Percentiles rank a stretch among this genome's conserved stretches.
Conservation (phyloP, 1,284 basidiomycete species). For the Coniophora puteana region DNA sequence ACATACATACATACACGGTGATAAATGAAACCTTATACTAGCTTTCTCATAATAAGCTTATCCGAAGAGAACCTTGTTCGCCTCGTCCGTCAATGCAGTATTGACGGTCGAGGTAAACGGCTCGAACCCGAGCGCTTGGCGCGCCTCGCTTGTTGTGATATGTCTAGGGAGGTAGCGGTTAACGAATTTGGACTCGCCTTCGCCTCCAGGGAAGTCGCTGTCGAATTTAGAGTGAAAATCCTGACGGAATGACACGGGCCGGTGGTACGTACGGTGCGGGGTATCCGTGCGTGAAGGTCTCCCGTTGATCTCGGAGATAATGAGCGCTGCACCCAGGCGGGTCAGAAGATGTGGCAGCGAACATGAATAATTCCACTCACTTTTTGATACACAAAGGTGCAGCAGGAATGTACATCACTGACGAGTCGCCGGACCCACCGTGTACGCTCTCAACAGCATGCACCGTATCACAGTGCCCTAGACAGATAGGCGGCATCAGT, state of each 20-base stretch:
- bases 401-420: constrained; percentile 79
- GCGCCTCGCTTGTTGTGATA: constrained; percentile 33
- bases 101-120: constrained; percentile 19
- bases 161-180: constrained; percentile 45
- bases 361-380: constrained; percentile 29
- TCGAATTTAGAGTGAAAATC: not conserved
- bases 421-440: constrained; percentile 59
- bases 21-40: no score
- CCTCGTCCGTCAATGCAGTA: constrained; percentile 16
- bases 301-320: constrained; percentile 62
- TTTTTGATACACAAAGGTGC: constrained; percentile 67
- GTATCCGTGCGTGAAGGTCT: constrained; percentile 48
- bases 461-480: constrained; percentile 64
- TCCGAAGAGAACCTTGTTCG: constrained; percentile 22
- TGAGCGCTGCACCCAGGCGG: constrained; percentile 36
- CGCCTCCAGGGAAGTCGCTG: constrained; percentile 74
- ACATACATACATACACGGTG: no score
- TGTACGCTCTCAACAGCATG: constrained; percentile 72
- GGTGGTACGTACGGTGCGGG: constrained; percentile 53
- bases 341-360: not conserved
- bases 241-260: not conserved
- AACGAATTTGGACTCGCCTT: constrained; percentile 58
- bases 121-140: constrained; percentile 31
- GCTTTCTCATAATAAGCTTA: no score
- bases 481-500: not conserved